Base-by-base conservation (phyloP, 805 yeast genomes). In the Barnettozyma sp. region DNA sequence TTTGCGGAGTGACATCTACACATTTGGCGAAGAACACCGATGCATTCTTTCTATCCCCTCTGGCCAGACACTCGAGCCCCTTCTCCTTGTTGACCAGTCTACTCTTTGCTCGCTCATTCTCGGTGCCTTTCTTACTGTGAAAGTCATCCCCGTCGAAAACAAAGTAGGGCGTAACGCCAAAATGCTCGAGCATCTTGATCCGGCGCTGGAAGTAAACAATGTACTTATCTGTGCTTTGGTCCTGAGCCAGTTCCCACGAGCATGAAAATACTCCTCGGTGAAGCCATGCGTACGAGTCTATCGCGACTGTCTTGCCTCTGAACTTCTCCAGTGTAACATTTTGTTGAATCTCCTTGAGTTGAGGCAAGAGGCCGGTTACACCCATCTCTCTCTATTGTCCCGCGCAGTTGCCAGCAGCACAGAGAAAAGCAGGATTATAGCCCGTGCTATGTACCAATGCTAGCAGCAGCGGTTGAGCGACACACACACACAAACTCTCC, bases 251-350 rank as follows among this genome's bases (percentile, higher is more conserved):
- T 33, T 92, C 95, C 58, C 71, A 75, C 0, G 97, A 82, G 59
- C 97, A 88, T 13, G 85, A 65, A 34, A 79, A 71, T 4, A 84
- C 78, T 5, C 92, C 88, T 44, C 84, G 73, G 59, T 92, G 99
- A 5, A 92, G 71, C 99, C 99, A 92, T 1, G 96, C 87, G 52
- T 86, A 92, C 0, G 95, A 88, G 54, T 92, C 99, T n/a, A 92
- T 79, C 0, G 95, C 99, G 28, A 88, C 61, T 0, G 82, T 76
- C 49, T 78, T 68, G 1, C 95, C 96, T 11, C 75, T 59, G 55
- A 76, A 84, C 23, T 71, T 60, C 37, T 71, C 69, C 30, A 88
- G 60, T 2, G 78, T 59, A 2, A 73, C 68, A 1, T 70, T 67
- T 35, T 70, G 69, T 49, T 82, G 92, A 27, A 84, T 80, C 20